Evolutionary conservation across 1,284 basidiomycete genomes (phyloP).

Genomic region (Phellinidium pouzarii): DNA sequence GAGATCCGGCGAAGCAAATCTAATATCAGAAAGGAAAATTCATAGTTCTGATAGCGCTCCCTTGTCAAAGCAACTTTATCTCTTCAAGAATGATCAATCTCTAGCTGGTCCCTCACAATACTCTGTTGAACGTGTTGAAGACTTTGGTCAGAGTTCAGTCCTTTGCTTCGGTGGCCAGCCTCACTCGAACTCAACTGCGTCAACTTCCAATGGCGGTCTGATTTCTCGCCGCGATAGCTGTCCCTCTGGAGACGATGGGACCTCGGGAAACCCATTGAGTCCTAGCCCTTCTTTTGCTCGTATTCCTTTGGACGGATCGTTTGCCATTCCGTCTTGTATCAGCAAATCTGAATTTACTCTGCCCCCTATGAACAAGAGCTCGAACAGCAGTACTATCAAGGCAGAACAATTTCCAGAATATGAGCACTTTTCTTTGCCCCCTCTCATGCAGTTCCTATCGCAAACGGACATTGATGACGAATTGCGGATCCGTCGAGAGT

Average conservation of each 20-base stretch:
- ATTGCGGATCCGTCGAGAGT: not conserved
- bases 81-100: conserved; percentile 24
- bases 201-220: not conserved
- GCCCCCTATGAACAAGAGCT: conserved; percentile 1
- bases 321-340: not conserved
- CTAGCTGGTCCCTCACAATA: conserved; percentile 1
- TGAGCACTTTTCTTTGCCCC: not conserved
- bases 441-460: conserved; percentile 14
- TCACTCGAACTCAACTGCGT: not conserved
- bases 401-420: not conserved
- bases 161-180: not conserved
- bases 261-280: not conserved
- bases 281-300: not conserved
- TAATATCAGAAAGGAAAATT: not conserved
- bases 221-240: not conserved
- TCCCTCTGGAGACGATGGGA: not conserved
- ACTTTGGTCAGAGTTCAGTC: conserved; percentile 6
- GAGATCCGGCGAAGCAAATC: conserved; percentile 22
- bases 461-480: not conserved
- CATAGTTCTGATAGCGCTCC: not conserved
- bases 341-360: conserved; percentile 1
- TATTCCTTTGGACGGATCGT: not conserved
- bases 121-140: conserved; percentile 7
- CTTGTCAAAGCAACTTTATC: conserved; percentile 9
- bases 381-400: not conserved